These are phyloP conservation scores for Capronia americana DNA, from an alignment of 2,329 filamentous ascomycete genomes.

Conservation along the genomic window DNA sequence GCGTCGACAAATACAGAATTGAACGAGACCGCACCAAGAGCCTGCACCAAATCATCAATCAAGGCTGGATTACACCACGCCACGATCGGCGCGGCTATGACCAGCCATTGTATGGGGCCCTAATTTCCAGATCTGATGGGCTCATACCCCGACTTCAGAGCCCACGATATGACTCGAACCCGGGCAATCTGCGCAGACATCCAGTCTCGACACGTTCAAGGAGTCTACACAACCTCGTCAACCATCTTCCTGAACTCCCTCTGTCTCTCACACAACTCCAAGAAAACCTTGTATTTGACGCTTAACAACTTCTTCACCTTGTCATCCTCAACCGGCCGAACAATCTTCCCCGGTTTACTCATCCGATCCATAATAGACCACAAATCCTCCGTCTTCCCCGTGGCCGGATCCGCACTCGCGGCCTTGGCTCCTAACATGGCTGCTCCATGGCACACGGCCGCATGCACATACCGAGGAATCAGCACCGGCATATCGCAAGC, in stretches of 20 bases:
- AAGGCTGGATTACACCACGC: background rate
- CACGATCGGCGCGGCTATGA: background rate
- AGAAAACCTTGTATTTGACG: conserved; percentile 93
- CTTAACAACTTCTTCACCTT: conserved; percentile 80
- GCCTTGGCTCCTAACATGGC: conserved; percentile 98
- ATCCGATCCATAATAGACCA: conserved; percentile 98
- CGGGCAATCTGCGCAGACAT: background rate
- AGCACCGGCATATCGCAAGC: conserved; percentile 91
- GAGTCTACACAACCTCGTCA: conserved; percentile 59
- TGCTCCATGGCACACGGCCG: conserved; percentile 95
- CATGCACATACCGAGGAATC: conserved; percentile 91
- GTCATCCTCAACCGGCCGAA: conserved; percentile 73
- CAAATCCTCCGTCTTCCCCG: conserved; percentile 81
- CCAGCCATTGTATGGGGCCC: background rate
- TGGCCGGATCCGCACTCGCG: conserved; percentile 73
- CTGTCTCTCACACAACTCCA: conserved; percentile 89
- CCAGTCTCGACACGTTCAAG: background rate
- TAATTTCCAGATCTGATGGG: background rate
- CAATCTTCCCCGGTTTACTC: conserved; percentile 88
- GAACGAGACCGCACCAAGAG: background rate
- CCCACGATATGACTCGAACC: background rate
- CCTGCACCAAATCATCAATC: background rate
- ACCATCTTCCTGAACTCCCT: conserved; percentile 79
- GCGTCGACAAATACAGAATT: background rate
- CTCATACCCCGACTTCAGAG: background rate